Evolutionary conservation across 1,284 basidiomycete species (phyloP).

Genomic region (Stereum hirsutum): DNA sequence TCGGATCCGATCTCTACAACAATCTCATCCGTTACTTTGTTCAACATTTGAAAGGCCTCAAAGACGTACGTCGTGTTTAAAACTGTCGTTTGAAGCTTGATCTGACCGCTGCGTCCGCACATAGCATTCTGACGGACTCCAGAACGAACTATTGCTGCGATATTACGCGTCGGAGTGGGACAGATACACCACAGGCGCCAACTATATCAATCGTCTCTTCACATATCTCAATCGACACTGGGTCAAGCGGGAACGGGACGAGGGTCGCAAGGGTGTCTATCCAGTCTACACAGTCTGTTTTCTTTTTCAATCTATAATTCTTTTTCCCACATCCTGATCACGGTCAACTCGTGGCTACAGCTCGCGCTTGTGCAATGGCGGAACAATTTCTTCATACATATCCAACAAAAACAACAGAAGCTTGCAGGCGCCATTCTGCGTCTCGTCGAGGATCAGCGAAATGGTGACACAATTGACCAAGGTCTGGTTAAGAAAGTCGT

Average conservation of each 20-base stretch:
- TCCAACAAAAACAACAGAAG: constrained; percentile 75
- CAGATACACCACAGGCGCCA: constrained; percentile 92
- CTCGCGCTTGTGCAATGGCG: constrained; percentile 97
- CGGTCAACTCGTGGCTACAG: too few species aligned
- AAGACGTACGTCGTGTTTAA: constrained; percentile 40
- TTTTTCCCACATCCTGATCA: background rate
- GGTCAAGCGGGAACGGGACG: constrained; percentile 98
- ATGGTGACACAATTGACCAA: constrained; percentile 92
- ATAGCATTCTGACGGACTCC: constrained; percentile 72
- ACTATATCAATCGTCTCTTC: constrained; percentile 93
- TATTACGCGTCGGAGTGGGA: constrained; percentile 96
- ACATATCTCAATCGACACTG: constrained; percentile 98
- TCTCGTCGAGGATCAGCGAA: constrained; percentile 88
- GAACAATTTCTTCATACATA: constrained; percentile 80
- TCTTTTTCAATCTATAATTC: constrained; percentile 1
- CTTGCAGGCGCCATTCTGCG: constrained; percentile 85
- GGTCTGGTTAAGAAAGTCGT: constrained; percentile 93
- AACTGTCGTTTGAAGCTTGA: background rate
- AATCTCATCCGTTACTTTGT: constrained; percentile 83
- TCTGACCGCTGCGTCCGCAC: constrained; percentile 7
- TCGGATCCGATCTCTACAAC: constrained; percentile 92
- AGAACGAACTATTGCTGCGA: constrained; percentile 82
- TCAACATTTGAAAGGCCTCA: constrained; percentile 61
- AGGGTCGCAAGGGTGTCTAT: constrained; percentile 93
- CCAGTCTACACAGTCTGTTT: constrained; percentile 89